Base-by-base conservation (phyloP, 176 grass and related monocot genomes). In the Oryza glumipatula region DNA sequence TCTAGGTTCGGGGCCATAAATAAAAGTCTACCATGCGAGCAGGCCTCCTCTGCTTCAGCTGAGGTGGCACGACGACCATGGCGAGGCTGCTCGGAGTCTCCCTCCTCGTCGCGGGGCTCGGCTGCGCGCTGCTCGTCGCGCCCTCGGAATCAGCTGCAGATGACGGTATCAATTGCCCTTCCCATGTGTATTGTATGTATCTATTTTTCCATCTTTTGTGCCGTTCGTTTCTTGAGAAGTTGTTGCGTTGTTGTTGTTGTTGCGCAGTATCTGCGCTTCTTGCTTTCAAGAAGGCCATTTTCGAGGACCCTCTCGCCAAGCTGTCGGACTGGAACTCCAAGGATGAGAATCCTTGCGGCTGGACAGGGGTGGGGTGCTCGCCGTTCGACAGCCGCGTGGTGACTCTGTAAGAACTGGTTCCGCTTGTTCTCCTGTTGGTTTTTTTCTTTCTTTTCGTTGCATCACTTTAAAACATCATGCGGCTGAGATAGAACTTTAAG, bases 301-400 rank as follows among this genome's bases (percentile, higher is more conserved):
- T 44, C 75, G 86, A 91, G 11, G 96, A 94, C 79, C 96, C 96
- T 28, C 69, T 82, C 19, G 90, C 96, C 22, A 84, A 1, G 74
- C 84, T 99, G 38, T 96, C 93, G 6, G 84, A 94, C 72, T 99
- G 96, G 96, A 92, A 94, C 80, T 3, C 83, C 80, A 80, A 22
- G 16, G 83, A 94, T 49, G 65, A 52, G 73, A 19, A 88, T 67
- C 96, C 88, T 68, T 99, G 96, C 77, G 5, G 9, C 17, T 96
- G 93, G 96, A 79, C 60, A 39, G 93, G 93, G 52, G 90, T 99
- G 8, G 30, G 7, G 1, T 99, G 96, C 89, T 93, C 87, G 11
- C 24, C 47, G 75, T 61, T 74, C 68, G 38, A 91, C 79, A 87
- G 65, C 67, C 86, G 75, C 11, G 96, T 99, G 16, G 88, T 93